Percentiles rank a stretch among this genome's conserved stretches.
Evolutionary conservation across 805 yeast species (phyloP).

Genomic region (Starmerella cellae): DNA sequence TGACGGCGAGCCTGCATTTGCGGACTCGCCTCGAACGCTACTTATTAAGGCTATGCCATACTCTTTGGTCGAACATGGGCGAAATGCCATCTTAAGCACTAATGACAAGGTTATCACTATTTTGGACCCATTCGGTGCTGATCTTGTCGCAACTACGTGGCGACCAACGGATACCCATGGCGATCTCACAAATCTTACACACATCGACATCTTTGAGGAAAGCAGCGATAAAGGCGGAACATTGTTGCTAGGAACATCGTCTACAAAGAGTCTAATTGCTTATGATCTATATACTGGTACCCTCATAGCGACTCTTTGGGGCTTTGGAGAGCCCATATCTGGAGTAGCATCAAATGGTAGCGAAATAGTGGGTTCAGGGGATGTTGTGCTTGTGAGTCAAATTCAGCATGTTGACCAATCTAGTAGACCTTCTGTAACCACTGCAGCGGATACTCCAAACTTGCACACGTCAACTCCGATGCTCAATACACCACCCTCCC

Average conservation of each 20-base stretch:
- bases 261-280: slow-evolving; percentile 46
- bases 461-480: no score
- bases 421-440: neutral
- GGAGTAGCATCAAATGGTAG: slow-evolving; percentile 27
- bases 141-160: slow-evolving; percentile 4
- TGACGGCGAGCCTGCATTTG: slow-evolving; percentile 17
- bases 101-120: slow-evolving; percentile 16
- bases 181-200: slow-evolving; percentile 12
- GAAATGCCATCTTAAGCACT: slow-evolving; percentile 11
- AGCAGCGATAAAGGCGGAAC: neutral
- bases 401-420: neutral
- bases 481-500: neutral
- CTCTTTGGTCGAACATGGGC: slow-evolving; percentile 25
- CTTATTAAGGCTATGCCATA: slow-evolving; percentile 41
- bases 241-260: slow-evolving; percentile 27
- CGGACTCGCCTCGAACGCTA: slow-evolving; percentile 34
- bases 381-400: slow-evolving; percentile 10
- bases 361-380: slow-evolving; percentile 13
- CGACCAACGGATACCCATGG: slow-evolving; percentile 15
- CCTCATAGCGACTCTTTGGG: slow-evolving; percentile 44
- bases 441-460: neutral
- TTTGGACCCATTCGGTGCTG: slow-evolving; percentile 14
- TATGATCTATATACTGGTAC: slow-evolving; percentile 37
- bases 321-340: slow-evolving; percentile 41
- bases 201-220: neutral